Conservation (phyloP, 2,329 filamentous ascomycete species). For the Colletotrichum plurivorum region DNA sequence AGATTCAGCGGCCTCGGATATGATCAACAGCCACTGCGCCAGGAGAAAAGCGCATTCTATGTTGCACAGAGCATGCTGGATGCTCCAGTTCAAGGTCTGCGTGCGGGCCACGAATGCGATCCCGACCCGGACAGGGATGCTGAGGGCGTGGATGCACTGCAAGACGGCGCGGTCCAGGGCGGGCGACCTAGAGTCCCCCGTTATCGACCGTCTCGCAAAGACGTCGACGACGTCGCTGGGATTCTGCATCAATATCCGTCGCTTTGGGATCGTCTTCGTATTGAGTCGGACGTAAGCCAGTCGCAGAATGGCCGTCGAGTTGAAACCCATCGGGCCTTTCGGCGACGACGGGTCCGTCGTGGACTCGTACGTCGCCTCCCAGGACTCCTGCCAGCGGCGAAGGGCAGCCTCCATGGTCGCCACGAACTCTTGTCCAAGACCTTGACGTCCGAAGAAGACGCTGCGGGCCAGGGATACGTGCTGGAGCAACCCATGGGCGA, state of each 20-base stretch:
- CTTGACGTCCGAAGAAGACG: constrained; percentile 42
- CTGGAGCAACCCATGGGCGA: constrained; percentile 68
- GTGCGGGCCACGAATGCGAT: constrained; percentile 66
- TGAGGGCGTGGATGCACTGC: constrained; percentile 67
- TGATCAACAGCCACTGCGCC: constrained; percentile 55
- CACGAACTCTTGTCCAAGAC: constrained; percentile 58
- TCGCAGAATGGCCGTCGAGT: constrained; percentile 48
- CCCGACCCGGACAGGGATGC: constrained; percentile 66
- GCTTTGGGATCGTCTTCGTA: constrained; percentile 45
- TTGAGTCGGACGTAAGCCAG: constrained; percentile 48
- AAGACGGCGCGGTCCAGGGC: constrained; percentile 64
- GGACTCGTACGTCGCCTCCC: constrained; percentile 67
- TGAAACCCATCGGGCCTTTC: constrained; percentile 67
- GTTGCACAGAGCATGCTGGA: constrained; percentile 68
- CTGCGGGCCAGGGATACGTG: constrained; percentile 67
- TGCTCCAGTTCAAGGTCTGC: constrained; percentile 68
- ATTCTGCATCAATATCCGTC: constrained; percentile 62
- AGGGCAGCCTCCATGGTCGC: constrained; percentile 61
- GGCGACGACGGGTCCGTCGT: constrained; percentile 67
- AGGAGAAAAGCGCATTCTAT: constrained; percentile 65
- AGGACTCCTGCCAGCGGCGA: constrained; percentile 64
- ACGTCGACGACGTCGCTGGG: constrained; percentile 60
- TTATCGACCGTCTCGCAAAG: constrained; percentile 52
- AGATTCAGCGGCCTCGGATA: not conserved
- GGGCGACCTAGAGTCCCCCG: constrained; percentile 51